Evolutionary conservation across 495 filamentous ascomycete genomes (phyloP), one percentile per base, ranked within the genome.

Genomic region (Penicillium arizonense): DNA sequence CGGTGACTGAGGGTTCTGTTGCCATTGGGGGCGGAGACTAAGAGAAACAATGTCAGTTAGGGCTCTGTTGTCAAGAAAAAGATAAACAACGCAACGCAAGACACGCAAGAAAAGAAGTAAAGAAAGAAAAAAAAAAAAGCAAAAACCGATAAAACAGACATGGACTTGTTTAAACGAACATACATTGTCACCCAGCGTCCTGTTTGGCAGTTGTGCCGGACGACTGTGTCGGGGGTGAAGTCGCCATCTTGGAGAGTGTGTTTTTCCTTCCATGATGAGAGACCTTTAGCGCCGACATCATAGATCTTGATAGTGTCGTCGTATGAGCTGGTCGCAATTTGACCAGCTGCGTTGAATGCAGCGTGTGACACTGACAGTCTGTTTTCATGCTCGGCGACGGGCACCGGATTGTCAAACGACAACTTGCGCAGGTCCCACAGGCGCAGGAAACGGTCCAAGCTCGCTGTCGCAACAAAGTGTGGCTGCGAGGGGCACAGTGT

Each of bases 231-330:
- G 0, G 93, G 92, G 41, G 78, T 71, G 81, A 94, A 87, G 14
- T 85, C 73, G n/a, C 77, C 59, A 6, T 81, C 80, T 0, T 72
- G 58, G 3, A 92, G 56, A 5, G 76, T 78, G 30, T 83, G 77
- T 3, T 87, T 87, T 0, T 76, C 59, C 32, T 74, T 77, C 88
- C 89, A 96, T 3, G 70, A 62, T 10, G 63, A 50, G 16, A 78
- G 52, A 0, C 77, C 79, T 34, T 85, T 86, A 10, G 79, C 74
- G 0, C 81, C 78, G 56, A 96, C 86, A 44, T 87, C 79, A 68
- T 97, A 89, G 33, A 98, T 86, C 67, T 97, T 98, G 59, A 98
- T 78, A 0, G 88, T 95, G 62, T 97, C 90, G 62, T 98, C 94
- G 67, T 97, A 97, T 10, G 87, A 91, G 0, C 91, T 86, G 0